phyloP scores from a whole-genome alignment of 1,284 basidiomycete genomes.

The Naganishia albida region DNA sequence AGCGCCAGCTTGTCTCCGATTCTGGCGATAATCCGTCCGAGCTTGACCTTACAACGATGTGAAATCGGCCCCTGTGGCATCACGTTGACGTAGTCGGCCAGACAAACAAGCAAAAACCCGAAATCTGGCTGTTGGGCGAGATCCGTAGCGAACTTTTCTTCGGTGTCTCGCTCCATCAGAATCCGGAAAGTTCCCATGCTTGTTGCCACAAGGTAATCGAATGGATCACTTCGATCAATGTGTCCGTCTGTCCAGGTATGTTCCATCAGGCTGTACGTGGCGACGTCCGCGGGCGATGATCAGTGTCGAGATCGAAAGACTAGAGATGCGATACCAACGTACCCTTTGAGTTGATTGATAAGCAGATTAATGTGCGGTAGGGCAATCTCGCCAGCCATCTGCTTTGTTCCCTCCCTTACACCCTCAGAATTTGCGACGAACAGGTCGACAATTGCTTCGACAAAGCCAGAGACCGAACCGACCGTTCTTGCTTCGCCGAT shows the following conservation, averaged over 20 bases:
- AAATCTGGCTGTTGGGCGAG: slow-evolving; percentile 21
- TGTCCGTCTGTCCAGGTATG: slow-evolving; percentile 28
- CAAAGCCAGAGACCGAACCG: slow-evolving; percentile 15
- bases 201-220: slow-evolving; percentile 29
- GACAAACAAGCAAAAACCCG: slow-evolving; percentile 3
- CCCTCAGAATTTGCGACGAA: slow-evolving; percentile 25
- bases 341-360: slow-evolving; percentile 24
- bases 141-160: slow-evolving; percentile 18
- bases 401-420: slow-evolving; percentile 27
- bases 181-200: slow-evolving; percentile 22
- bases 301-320: background rate
- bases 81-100: slow-evolving; percentile 27
- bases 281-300: background rate
- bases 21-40: slow-evolving; percentile 18
- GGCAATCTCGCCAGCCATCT: slow-evolving; percentile 30
- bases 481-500: slow-evolving; percentile 10
- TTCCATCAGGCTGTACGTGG: slow-evolving; percentile 25
- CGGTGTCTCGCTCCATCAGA: slow-evolving; percentile 13
- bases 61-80: slow-evolving; percentile 19
- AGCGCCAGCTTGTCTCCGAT: slow-evolving; percentile 16
- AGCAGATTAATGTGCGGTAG: slow-evolving; percentile 25
- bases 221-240: slow-evolving; percentile 29
- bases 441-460: slow-evolving; percentile 28
- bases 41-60: slow-evolving; percentile 22
- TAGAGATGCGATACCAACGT: background rate